Evolutionary conservation across 257 asterid genomes (phyloP).

Genomic region (Gentiana macrophylla): DNA sequence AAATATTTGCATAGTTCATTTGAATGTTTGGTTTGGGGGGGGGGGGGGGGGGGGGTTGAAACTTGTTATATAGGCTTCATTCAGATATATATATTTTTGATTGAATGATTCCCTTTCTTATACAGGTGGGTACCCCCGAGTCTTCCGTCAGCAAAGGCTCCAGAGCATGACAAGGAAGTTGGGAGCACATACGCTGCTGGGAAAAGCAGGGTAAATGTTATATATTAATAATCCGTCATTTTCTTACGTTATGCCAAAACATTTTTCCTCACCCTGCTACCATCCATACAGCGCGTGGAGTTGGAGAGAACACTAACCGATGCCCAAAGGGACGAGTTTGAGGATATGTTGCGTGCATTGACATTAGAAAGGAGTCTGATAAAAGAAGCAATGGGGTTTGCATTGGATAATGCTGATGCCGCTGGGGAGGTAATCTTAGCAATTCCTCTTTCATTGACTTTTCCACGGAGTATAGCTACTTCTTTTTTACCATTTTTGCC

Average conservation of each 20-base stretch:
- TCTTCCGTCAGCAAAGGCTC: constrained; percentile 52
- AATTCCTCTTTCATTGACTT: too few species aligned
- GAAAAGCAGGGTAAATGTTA: constrained; percentile 22
- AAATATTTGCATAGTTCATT: too few species aligned
- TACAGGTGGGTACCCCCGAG: constrained; percentile 89
- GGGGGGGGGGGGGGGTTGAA: too few species aligned
- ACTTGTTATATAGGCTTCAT: too few species aligned
- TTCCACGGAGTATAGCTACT: too few species aligned
- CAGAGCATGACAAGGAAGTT: constrained; percentile 70
- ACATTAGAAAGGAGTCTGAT: constrained; percentile 82
- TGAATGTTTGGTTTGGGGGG: too few species aligned
- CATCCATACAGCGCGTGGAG: constrained; percentile 62
- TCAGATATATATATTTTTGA: too few species aligned
- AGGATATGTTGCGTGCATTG: constrained; percentile 88
- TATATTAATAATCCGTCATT: not conserved
- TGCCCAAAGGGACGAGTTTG: constrained; percentile 93
- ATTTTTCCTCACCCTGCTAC: constrained; percentile 1
- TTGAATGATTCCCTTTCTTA: not conserved
- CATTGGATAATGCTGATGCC: constrained; percentile 95
- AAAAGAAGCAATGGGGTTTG: constrained; percentile 90
- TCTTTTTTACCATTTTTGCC: too few species aligned
- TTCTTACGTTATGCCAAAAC: not conserved
- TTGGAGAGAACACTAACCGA: constrained; percentile 73
- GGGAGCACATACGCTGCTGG: constrained; percentile 93
- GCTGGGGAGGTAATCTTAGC: constrained; percentile 78